phyloP scores from a whole-genome alignment of 2,329 filamentous ascomycete genomes.

The Pyrenophora graminea region DNA sequence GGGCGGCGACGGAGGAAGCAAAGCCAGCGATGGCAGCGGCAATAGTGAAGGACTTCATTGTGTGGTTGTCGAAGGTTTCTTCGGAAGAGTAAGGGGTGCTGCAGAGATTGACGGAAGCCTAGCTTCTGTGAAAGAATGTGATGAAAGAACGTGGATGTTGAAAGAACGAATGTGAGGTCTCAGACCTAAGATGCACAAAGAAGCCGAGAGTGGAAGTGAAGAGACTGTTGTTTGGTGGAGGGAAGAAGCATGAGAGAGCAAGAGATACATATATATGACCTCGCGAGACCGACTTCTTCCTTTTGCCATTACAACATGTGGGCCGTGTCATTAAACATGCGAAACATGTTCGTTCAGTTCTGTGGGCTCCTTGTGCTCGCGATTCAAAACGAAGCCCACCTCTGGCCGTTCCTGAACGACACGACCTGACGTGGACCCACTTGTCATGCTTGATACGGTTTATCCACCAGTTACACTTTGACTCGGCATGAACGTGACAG shows the following conservation, averaged over 20 bases:
- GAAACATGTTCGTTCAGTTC: slow-evolving; percentile 36
- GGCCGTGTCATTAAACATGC: slow-evolving; percentile 44
- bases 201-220: slow-evolving; percentile 30
- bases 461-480: slow-evolving; percentile 34
- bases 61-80: slow-evolving; percentile 28
- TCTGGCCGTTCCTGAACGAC: slow-evolving; percentile 17
- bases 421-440: slow-evolving; percentile 25
- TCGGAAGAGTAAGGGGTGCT: slow-evolving; percentile 14
- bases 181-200: slow-evolving; percentile 40
- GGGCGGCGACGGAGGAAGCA: slow-evolving; percentile 54
- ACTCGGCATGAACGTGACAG: slow-evolving; percentile 14
- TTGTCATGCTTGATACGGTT: slow-evolving; percentile 26
- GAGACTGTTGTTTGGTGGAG: slow-evolving; percentile 25
- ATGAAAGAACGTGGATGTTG: slow-evolving; percentile 34
- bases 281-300: slow-evolving; percentile 12
- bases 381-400: slow-evolving; percentile 20
- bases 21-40: slow-evolving; percentile 50
- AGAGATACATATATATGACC: slow-evolving; percentile 26
- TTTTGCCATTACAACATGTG: slow-evolving; percentile 27
- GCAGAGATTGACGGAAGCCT: slow-evolving; percentile 37
- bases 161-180: slow-evolving; percentile 47
- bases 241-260: slow-evolving; percentile 1
- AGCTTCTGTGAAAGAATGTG: slow-evolving; percentile 38
- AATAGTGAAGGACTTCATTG: slow-evolving; percentile 51
- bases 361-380: slow-evolving; percentile 26